Evolutionary conservation across 805 yeast genomes (phyloP).

Genomic region (Zygosaccharomyces kombuchaensis): DNA sequence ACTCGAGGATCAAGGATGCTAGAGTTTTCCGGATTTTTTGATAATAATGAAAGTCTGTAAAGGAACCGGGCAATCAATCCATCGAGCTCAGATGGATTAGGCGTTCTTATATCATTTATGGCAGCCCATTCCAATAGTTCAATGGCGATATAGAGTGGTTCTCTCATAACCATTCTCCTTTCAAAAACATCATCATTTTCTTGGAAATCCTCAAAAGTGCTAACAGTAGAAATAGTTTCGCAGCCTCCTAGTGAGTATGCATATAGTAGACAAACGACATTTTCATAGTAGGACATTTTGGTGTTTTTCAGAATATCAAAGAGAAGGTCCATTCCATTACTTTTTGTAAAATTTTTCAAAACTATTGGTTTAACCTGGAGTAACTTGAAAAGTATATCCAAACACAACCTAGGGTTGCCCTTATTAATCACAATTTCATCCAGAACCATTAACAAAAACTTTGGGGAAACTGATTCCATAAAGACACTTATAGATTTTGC

Average conservation of each 20-base stretch:
- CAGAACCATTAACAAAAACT: conserved; percentile 59
- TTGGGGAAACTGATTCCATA: conserved; percentile 52
- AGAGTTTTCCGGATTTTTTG: conserved; percentile 29
- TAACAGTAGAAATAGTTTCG: conserved; percentile 1
- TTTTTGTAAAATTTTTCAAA: conserved; percentile 46
- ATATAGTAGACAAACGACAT: conserved; percentile 46
- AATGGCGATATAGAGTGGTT: conserved; percentile 38
- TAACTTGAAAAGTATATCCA: conserved; percentile 48
- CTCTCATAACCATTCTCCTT: conserved; percentile 33
- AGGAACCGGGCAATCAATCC: conserved; percentile 27
- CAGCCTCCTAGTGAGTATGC: conserved; percentile 26
- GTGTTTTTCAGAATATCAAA: conserved; percentile 44
- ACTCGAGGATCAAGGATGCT: conserved; percentile 34
- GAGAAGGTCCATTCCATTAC: conserved; percentile 42
- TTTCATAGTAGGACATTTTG: conserved; percentile 32
- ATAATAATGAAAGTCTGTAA: conserved; percentile 19
- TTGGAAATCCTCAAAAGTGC: conserved; percentile 5
- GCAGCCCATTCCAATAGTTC: conserved; percentile 38
- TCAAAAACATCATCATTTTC: not conserved
- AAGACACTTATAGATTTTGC: conserved; percentile 44
- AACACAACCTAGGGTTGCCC: conserved; percentile 17
- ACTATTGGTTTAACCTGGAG: conserved; percentile 46
- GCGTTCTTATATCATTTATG: conserved; percentile 34
- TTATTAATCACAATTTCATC: conserved; percentile 28
- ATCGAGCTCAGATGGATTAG: conserved; percentile 36